Evolutionary conservation across 176 grass and related monocot genomes (phyloP).

Genomic region (Carex littledalei): DNA sequence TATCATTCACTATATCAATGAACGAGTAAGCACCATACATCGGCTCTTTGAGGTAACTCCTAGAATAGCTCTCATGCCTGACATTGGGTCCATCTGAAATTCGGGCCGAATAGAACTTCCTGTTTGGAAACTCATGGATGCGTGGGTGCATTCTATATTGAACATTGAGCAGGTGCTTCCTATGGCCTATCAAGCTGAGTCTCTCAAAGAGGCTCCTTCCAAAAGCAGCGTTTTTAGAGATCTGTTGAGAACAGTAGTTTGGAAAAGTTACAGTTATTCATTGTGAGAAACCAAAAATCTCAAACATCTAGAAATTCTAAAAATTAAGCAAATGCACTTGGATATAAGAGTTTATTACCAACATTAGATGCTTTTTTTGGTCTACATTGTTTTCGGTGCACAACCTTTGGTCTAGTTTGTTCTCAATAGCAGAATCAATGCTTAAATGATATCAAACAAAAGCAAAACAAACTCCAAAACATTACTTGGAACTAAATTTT

Average conservation of each 20-base stretch:
- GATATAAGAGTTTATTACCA: neutral
- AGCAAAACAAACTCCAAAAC: too few relatives aligned
- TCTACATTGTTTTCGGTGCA: neutral
- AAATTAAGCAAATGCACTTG: neutral
- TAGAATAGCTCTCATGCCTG: slow-evolving; percentile 29
- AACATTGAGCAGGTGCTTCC: slow-evolving; percentile 58
- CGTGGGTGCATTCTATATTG: slow-evolving; percentile 86
- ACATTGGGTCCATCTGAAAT: slow-evolving; percentile 59
- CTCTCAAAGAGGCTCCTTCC: slow-evolving; percentile 82
- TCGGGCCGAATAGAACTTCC: slow-evolving; percentile 44
- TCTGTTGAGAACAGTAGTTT: slow-evolving; percentile 35
- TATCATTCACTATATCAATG: slow-evolving; percentile 61
- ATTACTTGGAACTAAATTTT: slow-evolving; percentile 8
- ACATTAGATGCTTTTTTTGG: neutral
- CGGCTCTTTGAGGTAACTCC: slow-evolving; percentile 37
- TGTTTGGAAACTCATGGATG: slow-evolving; percentile 75
- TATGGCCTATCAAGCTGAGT: slow-evolving; percentile 45
- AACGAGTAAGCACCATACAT: slow-evolving; percentile 77
- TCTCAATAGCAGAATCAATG: neutral
- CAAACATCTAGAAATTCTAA: neutral
- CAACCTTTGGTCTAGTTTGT: neutral
- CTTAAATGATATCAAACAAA: neutral
- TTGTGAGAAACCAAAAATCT: neutral
- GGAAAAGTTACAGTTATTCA: neutral
- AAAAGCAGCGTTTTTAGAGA: slow-evolving; percentile 55